Base-by-base conservation (phyloP, 2,329 filamentous ascomycete genomes). In the Colletotrichum destructivum region DNA sequence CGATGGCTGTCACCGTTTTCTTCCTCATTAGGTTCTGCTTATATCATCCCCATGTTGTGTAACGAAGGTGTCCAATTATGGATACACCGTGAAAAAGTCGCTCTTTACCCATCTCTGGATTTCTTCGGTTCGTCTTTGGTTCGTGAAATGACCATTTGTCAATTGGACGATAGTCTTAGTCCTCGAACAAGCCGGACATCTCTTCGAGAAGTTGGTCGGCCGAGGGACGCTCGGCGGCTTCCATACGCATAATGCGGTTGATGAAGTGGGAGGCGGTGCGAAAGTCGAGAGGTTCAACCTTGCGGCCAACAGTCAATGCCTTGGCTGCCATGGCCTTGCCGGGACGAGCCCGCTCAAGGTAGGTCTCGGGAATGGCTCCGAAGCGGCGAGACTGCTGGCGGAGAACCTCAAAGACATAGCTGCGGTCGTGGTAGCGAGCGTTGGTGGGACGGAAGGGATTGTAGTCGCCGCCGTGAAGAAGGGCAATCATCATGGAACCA, bases 401-500 rank as follows among this genome's bases (percentile, higher is more conserved):
- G 18, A 72, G 69, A 13, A 72, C 69, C 69, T 72, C 69, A 49
- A 72, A 72, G 15, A 72, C 57, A 18, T 72, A 72, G 60, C 69
- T 72, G 21, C 69, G 69, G 47, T 72, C 69, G 15, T 72, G 69
- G 47, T 72, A 72, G 21, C 65, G 49, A 7, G 69, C 69, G 21
- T 59, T 69, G 65, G 60, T 55, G 12, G 69, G 69, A 16, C 69
- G 69, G 69, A 72, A 72, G 2, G 69, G 69, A 47, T 72, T 72
- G 69, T 72, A 72, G 31, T 72, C 69, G 54, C 69, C 69, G 21
- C 69, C 69, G 16, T 72, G 69, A 4, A 72, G 60, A 2, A 72
- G 66, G 2, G 69, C 69, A 18, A 72, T 72, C 69, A 72, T 72
- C 80, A 95, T 93, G 73, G 93, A 92, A 1, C 93, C 94, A 78